A percentile compares a stretch with the other conserved stretches of the same genome.
Evolutionary conservation across 495 filamentous ascomycete species (phyloP).

Genomic region (Aspergillus saccharolyticus): DNA sequence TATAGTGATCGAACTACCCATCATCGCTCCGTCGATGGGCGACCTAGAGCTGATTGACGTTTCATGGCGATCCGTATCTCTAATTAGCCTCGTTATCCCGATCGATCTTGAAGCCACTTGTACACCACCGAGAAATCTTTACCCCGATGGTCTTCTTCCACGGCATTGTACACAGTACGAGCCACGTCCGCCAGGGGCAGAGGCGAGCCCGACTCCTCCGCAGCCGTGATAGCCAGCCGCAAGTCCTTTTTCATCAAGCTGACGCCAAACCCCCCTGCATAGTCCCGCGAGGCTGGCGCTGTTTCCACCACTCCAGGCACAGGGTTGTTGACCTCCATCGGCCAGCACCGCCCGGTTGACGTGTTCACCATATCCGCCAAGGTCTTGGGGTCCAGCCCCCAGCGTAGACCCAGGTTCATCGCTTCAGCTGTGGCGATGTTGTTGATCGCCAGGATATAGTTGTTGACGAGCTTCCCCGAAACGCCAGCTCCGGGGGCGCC

Average conservation of each 20-base stretch:
- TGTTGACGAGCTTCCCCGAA: conserved; percentile 85
- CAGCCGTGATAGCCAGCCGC: conserved; percentile 66
- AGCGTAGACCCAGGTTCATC: conserved; percentile 83
- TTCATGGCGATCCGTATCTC: background rate
- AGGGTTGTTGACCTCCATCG: conserved; percentile 87
- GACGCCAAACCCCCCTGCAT: conserved; percentile 78
- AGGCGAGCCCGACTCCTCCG: conserved; percentile 59
- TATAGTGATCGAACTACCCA: no score
- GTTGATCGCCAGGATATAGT: conserved; percentile 85
- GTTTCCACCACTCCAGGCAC: conserved; percentile 76
- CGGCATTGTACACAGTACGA: conserved; percentile 61
- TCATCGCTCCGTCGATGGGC: no score
- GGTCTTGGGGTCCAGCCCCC: conserved; percentile 75
- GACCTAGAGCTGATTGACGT: no score
- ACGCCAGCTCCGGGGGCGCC: conserved; percentile 76
- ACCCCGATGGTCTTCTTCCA: conserved; percentile 55
- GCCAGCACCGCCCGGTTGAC: conserved; percentile 86
- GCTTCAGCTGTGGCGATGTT: conserved; percentile 91
- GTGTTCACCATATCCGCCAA: conserved; percentile 78
- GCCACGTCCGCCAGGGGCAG: conserved; percentile 62
- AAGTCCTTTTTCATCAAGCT: conserved; percentile 83
- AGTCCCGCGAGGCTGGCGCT: conserved; percentile 68
- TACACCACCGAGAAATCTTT: conserved; percentile 87
- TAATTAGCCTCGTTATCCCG: conserved; percentile 16
- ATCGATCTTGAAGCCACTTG: conserved; percentile 55